phyloP scores from a whole-genome alignment of 805 yeast genomes.

The Candida hungchunana region DNA sequence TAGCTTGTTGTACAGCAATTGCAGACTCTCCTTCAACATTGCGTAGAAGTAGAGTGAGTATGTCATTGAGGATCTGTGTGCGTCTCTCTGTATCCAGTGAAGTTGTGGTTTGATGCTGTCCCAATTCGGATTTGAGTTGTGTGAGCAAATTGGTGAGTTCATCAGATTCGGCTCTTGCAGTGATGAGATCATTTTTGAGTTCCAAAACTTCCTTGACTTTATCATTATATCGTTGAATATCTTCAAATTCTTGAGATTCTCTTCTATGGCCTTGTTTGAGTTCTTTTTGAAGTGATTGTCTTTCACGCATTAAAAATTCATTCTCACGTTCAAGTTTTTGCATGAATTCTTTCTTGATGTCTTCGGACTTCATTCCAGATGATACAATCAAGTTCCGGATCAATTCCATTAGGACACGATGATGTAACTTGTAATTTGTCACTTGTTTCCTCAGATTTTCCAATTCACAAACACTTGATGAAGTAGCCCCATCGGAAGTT shows the following conservation, averaged over 20 bases:
- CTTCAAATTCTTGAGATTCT: not conserved
- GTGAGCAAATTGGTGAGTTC: constrained; percentile 20
- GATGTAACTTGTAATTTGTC: constrained; percentile 36
- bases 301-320: constrained; percentile 14
- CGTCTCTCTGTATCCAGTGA: constrained; percentile 9
- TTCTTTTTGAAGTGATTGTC: constrained; percentile 17
- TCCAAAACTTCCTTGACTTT: constrained; percentile 24
- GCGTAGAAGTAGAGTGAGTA: constrained; percentile 11
- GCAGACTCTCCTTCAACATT: constrained; percentile 18
- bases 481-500: constrained; percentile 11
- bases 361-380: constrained; percentile 20
- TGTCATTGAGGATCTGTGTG: constrained; percentile 14
- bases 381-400: constrained; percentile 19
- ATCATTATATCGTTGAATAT: constrained; percentile 11
- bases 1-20: constrained; percentile 19
- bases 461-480: constrained; percentile 24
- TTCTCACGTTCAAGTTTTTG: constrained; percentile 22
- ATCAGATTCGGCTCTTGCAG: constrained; percentile 20
- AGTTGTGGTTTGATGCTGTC: too few relatives aligned
- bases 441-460: constrained; percentile 38
- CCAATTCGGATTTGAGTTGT: too few relatives aligned
- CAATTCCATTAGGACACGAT: constrained; percentile 30
- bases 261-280: constrained; percentile 8
- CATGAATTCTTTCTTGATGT: constrained; percentile 22
- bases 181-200: constrained; percentile 25